Percentiles rank a stretch among this genome's conserved stretches.
These are phyloP conservation scores for Cyclocybe cylindracea DNA, from an alignment of 768 basidiomycete species.

Conservation along the genomic window DNA sequence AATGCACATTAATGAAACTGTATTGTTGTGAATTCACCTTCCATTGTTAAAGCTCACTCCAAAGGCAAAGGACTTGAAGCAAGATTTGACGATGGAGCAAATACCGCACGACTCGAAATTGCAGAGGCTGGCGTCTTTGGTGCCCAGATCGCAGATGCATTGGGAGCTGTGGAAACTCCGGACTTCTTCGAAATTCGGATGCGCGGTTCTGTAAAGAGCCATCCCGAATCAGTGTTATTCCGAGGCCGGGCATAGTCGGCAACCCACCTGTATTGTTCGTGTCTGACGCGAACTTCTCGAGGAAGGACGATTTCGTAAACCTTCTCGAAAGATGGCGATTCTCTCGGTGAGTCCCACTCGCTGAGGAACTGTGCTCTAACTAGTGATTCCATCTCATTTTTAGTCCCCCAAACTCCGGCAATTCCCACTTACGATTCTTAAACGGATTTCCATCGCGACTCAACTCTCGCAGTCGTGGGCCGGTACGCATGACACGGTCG, in stretches of 20 bases:
- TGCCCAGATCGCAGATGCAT: constrained; percentile 69
- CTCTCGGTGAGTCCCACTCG: constrained; percentile 50
- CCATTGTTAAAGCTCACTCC: constrained; percentile 50
- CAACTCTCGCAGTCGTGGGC: constrained; percentile 50
- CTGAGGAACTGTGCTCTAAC: constrained; percentile 47
- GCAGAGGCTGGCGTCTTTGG: constrained; percentile 51
- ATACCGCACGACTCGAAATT: constrained; percentile 66
- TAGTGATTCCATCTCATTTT: constrained; percentile 15
- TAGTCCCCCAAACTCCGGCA: neutral
- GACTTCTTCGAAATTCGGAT: constrained; percentile 44
- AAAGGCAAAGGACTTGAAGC: constrained; percentile 61
- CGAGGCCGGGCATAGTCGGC: neutral
- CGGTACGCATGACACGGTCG: constrained; percentile 43
- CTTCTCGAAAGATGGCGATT: constrained; percentile 48
- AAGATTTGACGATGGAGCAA: constrained; percentile 57
- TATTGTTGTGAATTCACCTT: constrained; percentile 38
- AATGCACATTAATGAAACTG: neutral
- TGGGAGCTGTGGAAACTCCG: constrained; percentile 61
- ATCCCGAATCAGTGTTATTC: neutral
- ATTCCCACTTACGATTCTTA: constrained; percentile 46
- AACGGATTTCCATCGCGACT: constrained; percentile 45
- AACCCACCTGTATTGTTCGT: constrained; percentile 52
- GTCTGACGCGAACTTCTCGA: constrained; percentile 41
- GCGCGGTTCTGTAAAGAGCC: constrained; percentile 29
- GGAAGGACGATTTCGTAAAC: constrained; percentile 55